Conservation (phyloP, 495 filamentous ascomycete species). For the Ramalina intermedia region DNA sequence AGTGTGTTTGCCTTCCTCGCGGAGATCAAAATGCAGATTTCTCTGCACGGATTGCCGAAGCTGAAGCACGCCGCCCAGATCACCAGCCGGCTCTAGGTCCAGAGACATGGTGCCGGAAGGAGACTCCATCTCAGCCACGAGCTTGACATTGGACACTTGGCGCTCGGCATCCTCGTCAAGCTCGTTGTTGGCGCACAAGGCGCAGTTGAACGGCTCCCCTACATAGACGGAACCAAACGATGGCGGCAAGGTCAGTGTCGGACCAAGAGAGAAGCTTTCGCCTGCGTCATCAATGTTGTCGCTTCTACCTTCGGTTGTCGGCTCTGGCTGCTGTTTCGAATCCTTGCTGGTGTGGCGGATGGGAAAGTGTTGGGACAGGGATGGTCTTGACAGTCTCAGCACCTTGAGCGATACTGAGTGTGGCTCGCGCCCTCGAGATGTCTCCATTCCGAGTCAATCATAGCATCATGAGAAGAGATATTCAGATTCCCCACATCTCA, state of each 20-base stretch:
- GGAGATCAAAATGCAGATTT: conserved; percentile 73
- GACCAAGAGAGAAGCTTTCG: conserved; percentile 43
- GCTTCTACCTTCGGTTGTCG: too few relatives aligned
- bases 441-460: background rate
- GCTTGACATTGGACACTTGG: conserved; percentile 56
- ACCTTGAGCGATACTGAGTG: conserved; percentile 82
- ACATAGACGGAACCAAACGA: conserved; percentile 91
- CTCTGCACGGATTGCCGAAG: conserved; percentile 63
- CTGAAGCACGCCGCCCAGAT: conserved; percentile 34
- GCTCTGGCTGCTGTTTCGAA: too few relatives aligned
- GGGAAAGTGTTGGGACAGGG: conserved; percentile 40
- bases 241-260: conserved; percentile 70
- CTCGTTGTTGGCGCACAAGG: conserved; percentile 89
- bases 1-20: conserved; percentile 87
- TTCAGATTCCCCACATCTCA: too few relatives aligned
- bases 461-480: background rate
- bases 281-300: conserved; percentile 18
- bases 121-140: conserved; percentile 90
- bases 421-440: conserved; percentile 40
- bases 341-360: conserved; percentile 29
- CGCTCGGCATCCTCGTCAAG: conserved; percentile 33
- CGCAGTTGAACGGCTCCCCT: conserved; percentile 88
- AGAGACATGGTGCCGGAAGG: conserved; percentile 48
- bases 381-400: conserved; percentile 39
- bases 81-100: conserved; percentile 33